A percentile compares a stretch with the other conserved stretches of the same genome.
These are phyloP conservation scores for Trichopus zeylanicus DNA, from an alignment of 116 monocot genomes.

Conservation along the genomic window DNA sequence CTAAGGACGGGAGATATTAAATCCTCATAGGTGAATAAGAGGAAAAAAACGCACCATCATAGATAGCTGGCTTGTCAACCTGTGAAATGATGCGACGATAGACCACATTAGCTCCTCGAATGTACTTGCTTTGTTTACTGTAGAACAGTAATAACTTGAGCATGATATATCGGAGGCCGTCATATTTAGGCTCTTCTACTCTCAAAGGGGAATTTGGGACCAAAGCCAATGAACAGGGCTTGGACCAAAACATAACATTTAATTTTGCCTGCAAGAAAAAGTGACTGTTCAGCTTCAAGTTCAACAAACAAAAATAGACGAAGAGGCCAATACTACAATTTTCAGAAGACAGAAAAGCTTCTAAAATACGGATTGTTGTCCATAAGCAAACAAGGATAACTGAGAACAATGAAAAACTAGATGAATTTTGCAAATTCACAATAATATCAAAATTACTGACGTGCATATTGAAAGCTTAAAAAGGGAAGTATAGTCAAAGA, in stretches of 20 bases:
- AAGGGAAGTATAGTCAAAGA: too few species aligned
- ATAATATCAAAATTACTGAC: too few species aligned
- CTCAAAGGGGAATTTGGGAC: conserved; percentile 67
- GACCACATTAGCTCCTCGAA: conserved; percentile 92
- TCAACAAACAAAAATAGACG: neutral
- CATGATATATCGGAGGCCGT: conserved; percentile 56
- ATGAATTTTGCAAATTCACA: too few species aligned
- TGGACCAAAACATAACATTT: conserved; percentile 88
- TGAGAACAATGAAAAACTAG: neutral
- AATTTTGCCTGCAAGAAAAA: conserved; percentile 46
- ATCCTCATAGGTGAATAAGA: neutral
- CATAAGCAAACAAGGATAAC: neutral
- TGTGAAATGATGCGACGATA: conserved; percentile 68
- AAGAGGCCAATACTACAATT: neutral
- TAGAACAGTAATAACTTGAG: conserved; percentile 84
- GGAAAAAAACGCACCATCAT: conserved; percentile 54
- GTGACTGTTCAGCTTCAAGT: conserved; percentile 7
- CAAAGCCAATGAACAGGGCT: conserved; percentile 75
- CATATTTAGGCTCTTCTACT: conserved; percentile 78
- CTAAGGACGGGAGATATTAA: neutral
- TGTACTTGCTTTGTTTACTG: conserved; percentile 88
- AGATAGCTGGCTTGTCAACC: conserved; percentile 79
- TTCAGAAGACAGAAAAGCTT: neutral
- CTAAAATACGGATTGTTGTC: neutral
- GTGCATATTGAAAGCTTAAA: too few species aligned